phyloP scores from a whole-genome alignment of 768 basidiomycete genomes.

The Tephrocybe sp. region DNA sequence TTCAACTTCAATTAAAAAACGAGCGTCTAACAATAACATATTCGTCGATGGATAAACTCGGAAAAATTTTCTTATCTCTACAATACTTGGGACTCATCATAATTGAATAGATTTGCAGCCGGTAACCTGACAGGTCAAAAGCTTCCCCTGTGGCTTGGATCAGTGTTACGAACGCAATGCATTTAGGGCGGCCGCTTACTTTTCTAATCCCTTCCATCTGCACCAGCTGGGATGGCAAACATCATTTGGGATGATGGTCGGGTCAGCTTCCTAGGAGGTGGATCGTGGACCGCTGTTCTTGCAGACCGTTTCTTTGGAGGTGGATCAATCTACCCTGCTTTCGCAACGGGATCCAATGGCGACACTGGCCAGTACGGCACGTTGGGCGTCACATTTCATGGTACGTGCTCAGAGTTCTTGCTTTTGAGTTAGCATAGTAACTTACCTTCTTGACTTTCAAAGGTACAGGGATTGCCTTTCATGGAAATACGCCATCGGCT shows the following conservation, averaged over 20 bases:
- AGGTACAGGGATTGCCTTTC: conserved; percentile 14
- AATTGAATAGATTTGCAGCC: too few relatives aligned
- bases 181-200: too few relatives aligned
- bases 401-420: not conserved
- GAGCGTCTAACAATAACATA: too few relatives aligned
- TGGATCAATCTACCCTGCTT: conserved; percentile 2
- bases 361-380: not conserved
- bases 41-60: too few relatives aligned
- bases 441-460: too few relatives aligned
- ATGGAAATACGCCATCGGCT: conserved; percentile 12
- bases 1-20: too few relatives aligned
- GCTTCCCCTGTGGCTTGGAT: too few relatives aligned
- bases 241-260: conserved; percentile 3
- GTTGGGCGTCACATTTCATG: not conserved
- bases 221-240: conserved; percentile 1
- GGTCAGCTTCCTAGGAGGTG: not conserved
- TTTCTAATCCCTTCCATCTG: not conserved
- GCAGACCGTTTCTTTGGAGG: conserved; percentile 3
- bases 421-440: too few relatives aligned
- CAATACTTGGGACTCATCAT: too few relatives aligned
- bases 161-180: too few relatives aligned
- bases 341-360: not conserved
- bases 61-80: too few relatives aligned
- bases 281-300: not conserved
- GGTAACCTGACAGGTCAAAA: too few relatives aligned